Evolutionary conservation across 2,329 filamentous ascomycete species (phyloP).

Genomic region (Verticillium nubilum): DNA sequence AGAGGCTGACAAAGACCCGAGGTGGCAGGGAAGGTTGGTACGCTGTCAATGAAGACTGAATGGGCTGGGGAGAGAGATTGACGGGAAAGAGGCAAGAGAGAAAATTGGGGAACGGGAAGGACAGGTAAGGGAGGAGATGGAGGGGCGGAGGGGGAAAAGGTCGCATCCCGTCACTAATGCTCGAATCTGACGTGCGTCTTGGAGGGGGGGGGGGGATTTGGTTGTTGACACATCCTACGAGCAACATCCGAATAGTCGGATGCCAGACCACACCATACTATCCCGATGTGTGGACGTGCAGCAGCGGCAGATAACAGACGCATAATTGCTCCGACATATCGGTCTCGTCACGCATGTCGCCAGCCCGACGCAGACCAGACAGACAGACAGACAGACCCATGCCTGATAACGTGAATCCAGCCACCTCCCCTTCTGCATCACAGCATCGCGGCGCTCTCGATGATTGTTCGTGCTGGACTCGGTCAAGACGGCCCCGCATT

Average conservation of each 20-base stretch:
- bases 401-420: background rate
- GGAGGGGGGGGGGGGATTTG: background rate
- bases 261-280: background rate
- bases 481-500: background rate
- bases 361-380: too few relatives aligned
- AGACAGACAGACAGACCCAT: too few relatives aligned
- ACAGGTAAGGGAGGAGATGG: background rate
- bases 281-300: background rate
- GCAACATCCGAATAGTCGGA: background rate
- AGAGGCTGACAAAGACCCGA: background rate
- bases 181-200: background rate
- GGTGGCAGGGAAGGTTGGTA: too few relatives aligned
- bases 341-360: background rate
- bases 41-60: too few relatives aligned
- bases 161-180: background rate
- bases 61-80: background rate
- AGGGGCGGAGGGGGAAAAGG: background rate
- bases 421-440: background rate
- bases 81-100: background rate
- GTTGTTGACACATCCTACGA: background rate
- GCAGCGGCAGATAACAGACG: background rate
- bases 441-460: background rate
- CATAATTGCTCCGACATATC: background rate
- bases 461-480: background rate
- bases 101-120: background rate